A percentile compares a stretch with the other conserved stretches of the same genome.
Evolutionary conservation across 2,329 filamentous ascomycete genomes (phyloP).

Genomic region (Orbilia ellipsospora): DNA sequence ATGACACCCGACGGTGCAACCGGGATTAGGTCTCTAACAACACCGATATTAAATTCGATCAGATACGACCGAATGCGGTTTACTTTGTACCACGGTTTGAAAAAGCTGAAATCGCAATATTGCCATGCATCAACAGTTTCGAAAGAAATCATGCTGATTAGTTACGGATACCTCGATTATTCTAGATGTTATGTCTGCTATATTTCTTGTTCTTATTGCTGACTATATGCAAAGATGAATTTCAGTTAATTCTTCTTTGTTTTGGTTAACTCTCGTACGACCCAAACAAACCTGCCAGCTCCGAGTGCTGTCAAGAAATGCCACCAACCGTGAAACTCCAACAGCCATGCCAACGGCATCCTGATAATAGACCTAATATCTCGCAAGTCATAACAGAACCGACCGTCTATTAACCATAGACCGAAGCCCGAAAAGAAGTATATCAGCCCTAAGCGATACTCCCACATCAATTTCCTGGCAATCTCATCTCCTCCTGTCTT

Average conservation of each 20-base stretch:
- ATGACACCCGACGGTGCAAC: slow-evolving; percentile 26
- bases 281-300: slow-evolving; percentile 16
- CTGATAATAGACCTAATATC: neutral
- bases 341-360: slow-evolving; percentile 7
- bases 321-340: slow-evolving; percentile 19
- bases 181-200: neutral
- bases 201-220: no score
- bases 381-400: slow-evolving; percentile 6
- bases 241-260: slow-evolving; percentile 13
- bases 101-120: neutral
- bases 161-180: neutral
- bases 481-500: neutral
- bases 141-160: neutral
- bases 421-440: slow-evolving; percentile 20
- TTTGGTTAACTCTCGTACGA: slow-evolving; percentile 11
- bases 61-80: slow-evolving; percentile 35
- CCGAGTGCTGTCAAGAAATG: slow-evolving; percentile 11
- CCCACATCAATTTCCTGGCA: slow-evolving; percentile 5
- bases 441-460: slow-evolving; percentile 6
- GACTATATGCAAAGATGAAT: neutral
- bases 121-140: neutral
- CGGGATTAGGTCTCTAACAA: neutral
- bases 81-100: neutral
- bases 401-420: slow-evolving; percentile 10
- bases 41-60: neutral